Conservation (phyloP, 345 rosid genomes). For the Eucalyptus marginata region DNA sequence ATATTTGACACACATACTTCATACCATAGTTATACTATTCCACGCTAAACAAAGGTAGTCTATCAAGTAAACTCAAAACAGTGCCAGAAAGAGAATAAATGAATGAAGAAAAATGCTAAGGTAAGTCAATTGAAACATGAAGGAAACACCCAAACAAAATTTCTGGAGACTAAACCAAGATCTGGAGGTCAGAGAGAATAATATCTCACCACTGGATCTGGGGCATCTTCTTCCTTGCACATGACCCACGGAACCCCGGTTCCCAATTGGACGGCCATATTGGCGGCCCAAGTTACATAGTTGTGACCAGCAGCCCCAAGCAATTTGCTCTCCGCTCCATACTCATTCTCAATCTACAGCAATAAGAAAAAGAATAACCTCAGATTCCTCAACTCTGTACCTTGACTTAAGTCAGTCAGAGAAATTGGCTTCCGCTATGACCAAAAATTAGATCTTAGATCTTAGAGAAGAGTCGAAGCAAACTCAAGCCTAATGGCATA, state of each 20-base stretch:
- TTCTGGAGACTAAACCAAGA: background rate
- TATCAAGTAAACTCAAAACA: background rate
- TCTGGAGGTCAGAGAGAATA: background rate
- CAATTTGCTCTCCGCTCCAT: conserved; percentile 77
- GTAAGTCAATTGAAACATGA: background rate
- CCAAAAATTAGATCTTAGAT: background rate
- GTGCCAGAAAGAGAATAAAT: background rate
- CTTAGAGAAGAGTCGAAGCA: background rate
- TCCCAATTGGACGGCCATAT: conserved; percentile 78
- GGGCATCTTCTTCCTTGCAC: conserved; percentile 99
- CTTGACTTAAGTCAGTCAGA: background rate
- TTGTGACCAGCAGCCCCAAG: conserved; percentile 70
- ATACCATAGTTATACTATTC: background rate
- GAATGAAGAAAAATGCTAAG: background rate
- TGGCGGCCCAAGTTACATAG: conserved; percentile 94
- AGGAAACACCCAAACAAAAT: background rate
- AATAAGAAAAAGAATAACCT: background rate
- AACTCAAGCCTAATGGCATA: background rate
- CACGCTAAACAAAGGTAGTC: background rate
- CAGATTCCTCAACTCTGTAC: background rate
- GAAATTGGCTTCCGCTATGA: background rate
- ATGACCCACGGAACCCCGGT: conserved; percentile 99
- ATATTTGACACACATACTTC: background rate
- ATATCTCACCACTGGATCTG: conserved; percentile 85
- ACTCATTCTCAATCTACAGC: conserved; percentile 94